Evolutionary conservation across 2,329 filamentous ascomycete genomes (phyloP).

Genomic region (Calonectria hawksworthii): DNA sequence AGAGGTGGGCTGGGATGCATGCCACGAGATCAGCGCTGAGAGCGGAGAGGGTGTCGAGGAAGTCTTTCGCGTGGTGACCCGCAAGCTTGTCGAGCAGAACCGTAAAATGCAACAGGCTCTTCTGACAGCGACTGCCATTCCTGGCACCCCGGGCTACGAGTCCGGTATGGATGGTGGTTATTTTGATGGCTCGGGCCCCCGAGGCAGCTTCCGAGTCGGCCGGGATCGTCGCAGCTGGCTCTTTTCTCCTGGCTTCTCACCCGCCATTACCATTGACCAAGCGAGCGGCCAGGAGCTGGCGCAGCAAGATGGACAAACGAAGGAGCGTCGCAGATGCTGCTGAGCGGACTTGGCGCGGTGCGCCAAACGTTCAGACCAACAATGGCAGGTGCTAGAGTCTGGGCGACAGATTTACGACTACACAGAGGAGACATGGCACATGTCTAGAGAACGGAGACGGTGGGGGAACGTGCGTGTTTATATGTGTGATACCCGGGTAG

Average conservation of each 20-base stretch:
- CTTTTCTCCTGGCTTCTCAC: conserved; percentile 68
- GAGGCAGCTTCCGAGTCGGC: conserved; percentile 69
- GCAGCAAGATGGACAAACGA: conserved; percentile 39
- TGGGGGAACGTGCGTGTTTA: conserved; percentile 30
- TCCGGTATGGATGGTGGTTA: conserved; percentile 62
- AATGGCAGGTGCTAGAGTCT: not conserved
- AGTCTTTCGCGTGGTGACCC: conserved; percentile 82
- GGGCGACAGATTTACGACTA: conserved; percentile 1
- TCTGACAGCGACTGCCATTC: conserved; percentile 66
- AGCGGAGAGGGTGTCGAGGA: conserved; percentile 96
- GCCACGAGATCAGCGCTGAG: conserved; percentile 96
- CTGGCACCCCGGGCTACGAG: conserved; percentile 63
- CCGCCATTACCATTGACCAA: conserved; percentile 64
- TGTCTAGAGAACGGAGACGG: conserved; percentile 4
- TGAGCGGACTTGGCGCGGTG: conserved; percentile 28
- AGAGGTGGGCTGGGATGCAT: conserved; percentile 96
- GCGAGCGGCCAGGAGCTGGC: conserved; percentile 50
- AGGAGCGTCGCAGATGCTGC: conserved; percentile 49
- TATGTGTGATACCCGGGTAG: conserved; percentile 45
- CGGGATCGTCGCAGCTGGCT: conserved; percentile 72
- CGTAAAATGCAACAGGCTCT: conserved; percentile 73
- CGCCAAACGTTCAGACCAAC: not conserved
- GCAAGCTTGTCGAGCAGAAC: conserved; percentile 75
- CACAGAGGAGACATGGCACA: not conserved
- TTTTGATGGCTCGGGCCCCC: conserved; percentile 63